Base-by-base conservation (phyloP, 2,329 filamentous ascomycete genomes). In the Aspergillus pseudoglaucus region DNA sequence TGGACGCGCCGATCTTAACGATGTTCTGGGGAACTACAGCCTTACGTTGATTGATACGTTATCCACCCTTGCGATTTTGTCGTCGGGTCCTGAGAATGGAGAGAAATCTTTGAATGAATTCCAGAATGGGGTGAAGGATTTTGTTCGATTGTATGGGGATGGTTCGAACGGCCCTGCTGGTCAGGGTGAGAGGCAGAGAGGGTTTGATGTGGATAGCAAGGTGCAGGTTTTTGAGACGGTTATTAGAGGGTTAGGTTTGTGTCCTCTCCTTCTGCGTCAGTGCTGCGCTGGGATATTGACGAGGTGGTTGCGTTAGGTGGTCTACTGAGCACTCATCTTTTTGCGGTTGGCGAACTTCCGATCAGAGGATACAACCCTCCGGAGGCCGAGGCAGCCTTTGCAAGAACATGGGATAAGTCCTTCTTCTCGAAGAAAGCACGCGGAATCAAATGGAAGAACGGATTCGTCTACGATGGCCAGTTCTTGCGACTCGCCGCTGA, bases 181-280 rank as follows among this genome's bases (percentile, higher is more conserved):
- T 6, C 77, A 81, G 61, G 91, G 91, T 3, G 75, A 79, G 48
- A 78, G 89, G 54, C 83, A 84, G 3, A 80, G 83, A 47, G 93
- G 90, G 0, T 98, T 98, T 61, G 89, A 98, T 67, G 75, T 95
- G 37, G 91, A 98, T 69, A 95, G 90, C 73, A 98, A 97, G 70
- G 93, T 98, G 2, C 91, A 98, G 71, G 89, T 98, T 35, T 98
- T 98, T 62, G 93, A 98, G 73, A 97, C 91, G 0, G 91, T 95
- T 32, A 98, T 98, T 58, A 81, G 93, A 49, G 93, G 91, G 14
- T 81, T 72, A 47, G 69, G 68, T 71, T 48, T 65, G 18, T 22
- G 23, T 10, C 9, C 39, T 44, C 15, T 6, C 7, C 20, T 22
- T 27, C 23, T 15, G 46, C 25, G 38, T 3, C 14, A 8, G 40